These are phyloP conservation scores for Alternaria angustiovoidea DNA, from an alignment of 2,329 filamentous ascomycete genomes.

Conservation along the genomic window DNA sequence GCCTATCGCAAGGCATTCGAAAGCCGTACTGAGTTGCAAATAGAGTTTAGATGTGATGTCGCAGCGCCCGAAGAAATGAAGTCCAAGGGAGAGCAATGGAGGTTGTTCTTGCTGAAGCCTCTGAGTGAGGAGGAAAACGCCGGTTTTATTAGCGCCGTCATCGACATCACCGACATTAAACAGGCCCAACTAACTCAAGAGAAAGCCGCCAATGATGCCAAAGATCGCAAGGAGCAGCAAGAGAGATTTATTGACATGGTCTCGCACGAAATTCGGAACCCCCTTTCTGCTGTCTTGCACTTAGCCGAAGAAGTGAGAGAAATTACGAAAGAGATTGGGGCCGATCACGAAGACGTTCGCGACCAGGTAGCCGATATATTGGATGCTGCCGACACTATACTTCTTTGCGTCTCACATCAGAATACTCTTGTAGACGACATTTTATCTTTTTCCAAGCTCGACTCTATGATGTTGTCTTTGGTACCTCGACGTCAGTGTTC, in stretches of 20 bases:
- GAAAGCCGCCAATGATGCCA: conserved; percentile 53
- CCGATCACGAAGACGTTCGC: conserved; percentile 23
- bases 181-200: conserved; percentile 53
- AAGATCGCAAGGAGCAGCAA: conserved; percentile 56
- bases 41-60: conserved; percentile 54
- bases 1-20: conserved; percentile 55
- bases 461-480: conserved; percentile 56
- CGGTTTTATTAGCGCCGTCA: conserved; percentile 57
- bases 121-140: conserved; percentile 52
- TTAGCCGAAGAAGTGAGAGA: conserved; percentile 55
- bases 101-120: conserved; percentile 54
- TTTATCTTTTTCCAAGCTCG: conserved; percentile 57
- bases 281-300: conserved; percentile 52
- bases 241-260: conserved; percentile 59
- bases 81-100: conserved; percentile 45
- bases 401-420: conserved; percentile 56
- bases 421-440: conserved; percentile 59
- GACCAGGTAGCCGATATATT: conserved; percentile 40
- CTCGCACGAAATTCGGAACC: conserved; percentile 52
- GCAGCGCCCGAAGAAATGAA: conserved; percentile 34
- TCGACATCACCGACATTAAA: conserved; percentile 58
- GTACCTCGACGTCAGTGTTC: conserved; percentile 38
- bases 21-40: conserved; percentile 48
- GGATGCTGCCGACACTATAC: conserved; percentile 51
- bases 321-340: conserved; percentile 35